A percentile compares a stretch with the other conserved stretches of the same genome.
phyloP scores from a whole-genome alignment of 2,329 filamentous ascomycete species.

The Zarea fungicola region DNA sequence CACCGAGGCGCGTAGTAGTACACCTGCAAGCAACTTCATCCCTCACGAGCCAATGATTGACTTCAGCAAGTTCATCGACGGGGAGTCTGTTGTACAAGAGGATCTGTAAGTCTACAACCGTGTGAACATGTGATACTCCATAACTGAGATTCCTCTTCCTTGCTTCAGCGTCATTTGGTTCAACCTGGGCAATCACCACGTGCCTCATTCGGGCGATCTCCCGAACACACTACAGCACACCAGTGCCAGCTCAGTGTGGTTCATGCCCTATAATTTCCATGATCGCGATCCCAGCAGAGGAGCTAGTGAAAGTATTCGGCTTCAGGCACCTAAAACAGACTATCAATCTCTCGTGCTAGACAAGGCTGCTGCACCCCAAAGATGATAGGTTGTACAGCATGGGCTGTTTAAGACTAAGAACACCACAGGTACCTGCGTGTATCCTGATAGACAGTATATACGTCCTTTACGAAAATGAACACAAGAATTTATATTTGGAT shows the following conservation, averaged over 20 bases:
- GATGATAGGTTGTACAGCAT: too few species aligned
- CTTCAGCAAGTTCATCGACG: constrained; percentile 43
- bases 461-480: too few species aligned
- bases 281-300: constrained; percentile 6
- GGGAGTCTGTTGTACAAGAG: constrained; percentile 31
- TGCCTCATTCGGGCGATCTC: constrained; percentile 45
- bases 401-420: too few species aligned
- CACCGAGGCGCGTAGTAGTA: constrained; percentile 1
- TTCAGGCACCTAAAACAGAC: neutral
- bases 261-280: constrained; percentile 1
- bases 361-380: too few species aligned
- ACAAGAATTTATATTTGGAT: too few species aligned
- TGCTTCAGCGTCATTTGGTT: constrained; percentile 42
- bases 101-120: constrained; percentile 20
- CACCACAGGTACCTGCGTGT: too few species aligned
- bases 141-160: constrained; percentile 24
- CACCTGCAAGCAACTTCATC: constrained; percentile 1
- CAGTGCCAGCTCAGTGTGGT: constrained; percentile 24
- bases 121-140: constrained; percentile 32
- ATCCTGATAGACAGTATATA: too few species aligned
- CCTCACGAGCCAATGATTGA: constrained; percentile 41
- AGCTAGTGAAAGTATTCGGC: neutral
- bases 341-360: too few species aligned
- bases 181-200: constrained; percentile 51
- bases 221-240: constrained; percentile 37